Base-by-base conservation (phyloP, 352 stramenopile species). In the Thalassiosira ordinaria region DNA sequence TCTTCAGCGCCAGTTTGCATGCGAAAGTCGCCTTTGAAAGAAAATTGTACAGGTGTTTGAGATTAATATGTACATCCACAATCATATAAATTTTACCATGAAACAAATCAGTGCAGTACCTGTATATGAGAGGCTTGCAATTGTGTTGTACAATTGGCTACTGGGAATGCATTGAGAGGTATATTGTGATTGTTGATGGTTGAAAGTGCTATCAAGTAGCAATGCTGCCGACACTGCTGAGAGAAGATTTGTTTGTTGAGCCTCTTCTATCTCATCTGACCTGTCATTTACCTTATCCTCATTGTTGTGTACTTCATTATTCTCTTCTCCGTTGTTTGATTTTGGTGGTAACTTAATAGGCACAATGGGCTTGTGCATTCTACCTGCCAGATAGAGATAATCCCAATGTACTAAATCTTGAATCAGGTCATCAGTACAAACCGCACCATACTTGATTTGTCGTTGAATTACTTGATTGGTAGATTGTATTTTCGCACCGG, bases 391-490 rank as follows among this genome's bases (percentile, higher is more conserved):
- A 77, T 94, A 94, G 6, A 94, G 69, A 51, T 85, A 86, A 56
- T 86, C 71, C 89, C 89, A 94, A 56, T 86, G 1, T 2, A 27
- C 66, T 51, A 94, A 86, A 82, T 94, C 89, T 20, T 79, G 9
- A 37, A 88, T 53, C n/a, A 93, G 68, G 80, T 89, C 77, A 41
- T 88, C 35, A 31, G 78, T 79, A 27, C 88, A 77, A 16, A 94
- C 80, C 9, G 91, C 68, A n/a, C 89, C 89, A 72, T 94, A 94
- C 47, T 94, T 94, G 18, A 94, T 82, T 75, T 86, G 46, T 24
- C 67, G 46, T 37, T 65, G 68, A 11, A 60, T 65, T 56, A 41
- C 52, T 62, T 56, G 27, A 20, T 65, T 72, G 9, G 11, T 20
- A 57, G 24, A 9, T 26, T 51, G 2, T 51, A n/a, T 2, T 18